Evolutionary conservation across 768 basidiomycete genomes (phyloP), one percentile per base, ranked within the genome.

Genomic region (Filobasidium floriforme): DNA sequence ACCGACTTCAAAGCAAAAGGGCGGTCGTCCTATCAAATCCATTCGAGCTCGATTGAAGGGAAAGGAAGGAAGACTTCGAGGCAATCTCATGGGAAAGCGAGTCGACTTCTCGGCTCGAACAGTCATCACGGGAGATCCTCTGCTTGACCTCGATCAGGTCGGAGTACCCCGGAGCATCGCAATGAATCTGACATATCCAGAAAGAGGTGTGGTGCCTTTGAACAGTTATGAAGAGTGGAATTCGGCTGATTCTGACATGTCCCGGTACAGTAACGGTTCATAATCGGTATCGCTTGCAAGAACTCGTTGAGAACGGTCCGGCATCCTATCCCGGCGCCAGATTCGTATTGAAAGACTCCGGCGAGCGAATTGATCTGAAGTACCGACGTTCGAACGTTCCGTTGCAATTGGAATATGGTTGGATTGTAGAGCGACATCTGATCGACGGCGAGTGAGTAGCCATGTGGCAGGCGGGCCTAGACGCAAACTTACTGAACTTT

Each of bases 31-130:
- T 29, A 89, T 99, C 67, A 99, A 99, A 79, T 93, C 96, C 41
- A 97, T 99, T 73, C 91, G 96, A 66, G 92, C 94, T 6, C 88
- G 96, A 52, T 84, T 99, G 63, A 99, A 99, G 83, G 96, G 96
- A 60, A 98, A 99, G 79, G 96, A 99, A 79, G 96, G 96, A 46
- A 89, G 96, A 74, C 84, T 99, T 61, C 87, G 96, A 78, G 96
- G 96, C 41, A 99, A 98, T 77, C 77, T 99, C 79, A 98, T 98
- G 96, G 96, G 96, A 59, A 98, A 98, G 80, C 92, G 96, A 79
- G 96, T 99, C 63, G 96, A 98, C 75, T 98, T 98, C 79, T 99
- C 96, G 0, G 96, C 96, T 1, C 89, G 96, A 66, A 99, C 94
- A 19, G 96, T 99, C 73, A 99, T 99, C 76, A 98, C 96, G 15